Percentiles rank a stretch among this genome's conserved stretches.
Conservation (phyloP, 345 rosid genomes). For the Eucalyptus marginata region DNA sequence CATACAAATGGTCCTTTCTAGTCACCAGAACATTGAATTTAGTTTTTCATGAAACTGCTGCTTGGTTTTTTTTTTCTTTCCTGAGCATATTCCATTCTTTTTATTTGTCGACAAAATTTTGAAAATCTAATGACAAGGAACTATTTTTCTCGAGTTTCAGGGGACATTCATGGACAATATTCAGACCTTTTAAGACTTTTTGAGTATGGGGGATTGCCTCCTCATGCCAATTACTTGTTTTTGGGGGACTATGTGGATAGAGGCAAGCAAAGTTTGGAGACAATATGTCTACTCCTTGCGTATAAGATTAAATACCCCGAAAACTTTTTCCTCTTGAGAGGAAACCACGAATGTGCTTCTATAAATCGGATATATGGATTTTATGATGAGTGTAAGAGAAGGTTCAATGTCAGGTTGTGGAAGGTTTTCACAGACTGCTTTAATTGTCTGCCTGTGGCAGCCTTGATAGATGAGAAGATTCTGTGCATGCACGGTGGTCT, state of each 20-base stretch:
- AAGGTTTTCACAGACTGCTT: constrained; percentile 27
- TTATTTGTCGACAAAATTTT: neutral
- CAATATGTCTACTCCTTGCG: constrained; percentile 34
- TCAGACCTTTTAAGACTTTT: constrained; percentile 78
- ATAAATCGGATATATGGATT: constrained; percentile 42
- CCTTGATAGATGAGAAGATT: constrained; percentile 62
- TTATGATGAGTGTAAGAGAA: constrained; percentile 59
- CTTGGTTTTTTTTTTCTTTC: neutral
- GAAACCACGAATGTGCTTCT: constrained; percentile 44
- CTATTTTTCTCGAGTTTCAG: constrained; percentile 24
- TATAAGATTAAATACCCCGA: constrained; percentile 34
- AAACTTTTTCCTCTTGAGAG: constrained; percentile 34
- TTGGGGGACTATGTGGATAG: constrained; percentile 88
- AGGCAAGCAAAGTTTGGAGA: constrained; percentile 36
- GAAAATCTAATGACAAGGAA: neutral
- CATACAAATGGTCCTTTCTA: neutral
- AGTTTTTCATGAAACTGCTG: neutral
- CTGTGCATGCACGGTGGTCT: constrained; percentile 91
- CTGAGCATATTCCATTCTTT: neutral
- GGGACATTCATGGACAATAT: constrained; percentile 86
- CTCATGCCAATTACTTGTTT: constrained; percentile 63
- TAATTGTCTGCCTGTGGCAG: constrained; percentile 41
- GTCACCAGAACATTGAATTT: neutral
- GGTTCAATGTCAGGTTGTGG: constrained; percentile 74
- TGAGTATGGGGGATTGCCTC: constrained; percentile 83